phyloP scores from a whole-genome alignment of 345 rosid genomes.

The Schrenkiella parvula region DNA sequence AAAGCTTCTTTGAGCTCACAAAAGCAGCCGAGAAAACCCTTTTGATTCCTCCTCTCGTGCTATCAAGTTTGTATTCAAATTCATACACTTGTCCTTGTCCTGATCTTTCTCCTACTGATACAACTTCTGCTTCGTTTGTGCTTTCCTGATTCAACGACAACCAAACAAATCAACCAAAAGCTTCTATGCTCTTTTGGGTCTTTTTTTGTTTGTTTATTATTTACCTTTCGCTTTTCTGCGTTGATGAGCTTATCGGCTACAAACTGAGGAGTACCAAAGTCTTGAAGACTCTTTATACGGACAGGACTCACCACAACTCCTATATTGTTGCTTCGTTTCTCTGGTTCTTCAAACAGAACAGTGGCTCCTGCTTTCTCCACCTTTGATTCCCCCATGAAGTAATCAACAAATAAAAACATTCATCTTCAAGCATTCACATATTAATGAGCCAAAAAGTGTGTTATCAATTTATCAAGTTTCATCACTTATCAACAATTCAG shows the following conservation, averaged over 20 bases:
- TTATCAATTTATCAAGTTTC: too few relatives aligned
- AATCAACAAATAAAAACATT: background rate
- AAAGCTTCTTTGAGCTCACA: conserved; percentile 71
- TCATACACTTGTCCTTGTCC: conserved; percentile 71
- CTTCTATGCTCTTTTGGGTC: background rate
- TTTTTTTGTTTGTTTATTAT: background rate
- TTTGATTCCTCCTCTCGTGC: conserved; percentile 83
- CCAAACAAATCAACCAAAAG: background rate
- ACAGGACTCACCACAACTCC: conserved; percentile 89
- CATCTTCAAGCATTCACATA: background rate
- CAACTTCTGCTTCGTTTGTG: conserved; percentile 67
- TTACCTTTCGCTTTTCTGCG: conserved; percentile 81
- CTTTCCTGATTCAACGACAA: conserved; percentile 55
- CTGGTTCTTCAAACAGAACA: conserved; percentile 68
- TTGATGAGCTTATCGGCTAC: conserved; percentile 83
- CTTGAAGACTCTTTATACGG: conserved; percentile 65
- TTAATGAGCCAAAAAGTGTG: too few relatives aligned
- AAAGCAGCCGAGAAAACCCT: conserved; percentile 83
- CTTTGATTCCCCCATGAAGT: conserved; percentile 31
- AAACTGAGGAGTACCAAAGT: conserved; percentile 77
- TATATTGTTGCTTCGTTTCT: conserved; percentile 62
- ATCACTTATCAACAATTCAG: background rate
- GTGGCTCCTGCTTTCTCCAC: conserved; percentile 92
- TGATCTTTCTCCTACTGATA: conserved; percentile 63
- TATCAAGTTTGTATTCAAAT: conserved; percentile 75